Evolutionary conservation across 495 filamentous ascomycete species (phyloP).

Genomic region (Trichoderma parareesei): DNA sequence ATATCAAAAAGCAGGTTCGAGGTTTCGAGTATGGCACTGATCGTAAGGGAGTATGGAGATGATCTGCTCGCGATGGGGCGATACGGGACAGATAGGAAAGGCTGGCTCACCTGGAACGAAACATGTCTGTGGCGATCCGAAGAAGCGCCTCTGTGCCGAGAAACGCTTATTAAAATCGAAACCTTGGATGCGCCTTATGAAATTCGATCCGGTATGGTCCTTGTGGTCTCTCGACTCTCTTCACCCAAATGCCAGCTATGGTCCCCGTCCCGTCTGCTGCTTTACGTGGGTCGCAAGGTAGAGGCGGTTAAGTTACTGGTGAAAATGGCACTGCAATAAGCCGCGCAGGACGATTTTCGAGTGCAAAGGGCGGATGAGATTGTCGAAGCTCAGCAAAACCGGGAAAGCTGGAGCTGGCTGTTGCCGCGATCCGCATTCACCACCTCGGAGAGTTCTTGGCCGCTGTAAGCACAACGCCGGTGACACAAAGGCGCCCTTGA

Average conservation of each 20-base stretch:
- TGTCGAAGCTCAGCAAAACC: not conserved
- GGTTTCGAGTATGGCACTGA: too few relatives aligned
- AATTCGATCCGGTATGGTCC: not conserved
- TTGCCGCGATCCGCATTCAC: not conserved
- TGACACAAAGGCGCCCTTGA: not conserved
- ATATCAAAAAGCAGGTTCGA: too few relatives aligned
- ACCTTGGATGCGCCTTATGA: not conserved
- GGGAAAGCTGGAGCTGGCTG: not conserved
- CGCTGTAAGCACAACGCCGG: constrained; percentile 2
- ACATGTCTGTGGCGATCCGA: too few relatives aligned
- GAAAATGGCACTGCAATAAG: too few relatives aligned
- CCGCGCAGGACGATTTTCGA: not conserved
- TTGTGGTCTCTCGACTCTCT: not conserved
- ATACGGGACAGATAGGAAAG: too few relatives aligned
- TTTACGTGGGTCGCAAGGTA: not conserved
- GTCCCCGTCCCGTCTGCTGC: not conserved
- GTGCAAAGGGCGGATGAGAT: not conserved
- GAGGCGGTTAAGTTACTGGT: not conserved
- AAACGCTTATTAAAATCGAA: not conserved
- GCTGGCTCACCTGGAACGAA: too few relatives aligned
- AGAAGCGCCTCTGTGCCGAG: not conserved
- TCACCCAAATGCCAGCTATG: not conserved
- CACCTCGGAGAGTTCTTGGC: not conserved
- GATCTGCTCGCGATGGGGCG: too few relatives aligned
- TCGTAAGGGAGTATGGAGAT: too few relatives aligned